phyloP scores from a whole-genome alignment of 2,329 filamentous ascomycete genomes.

The Fusarium anthophilum region DNA sequence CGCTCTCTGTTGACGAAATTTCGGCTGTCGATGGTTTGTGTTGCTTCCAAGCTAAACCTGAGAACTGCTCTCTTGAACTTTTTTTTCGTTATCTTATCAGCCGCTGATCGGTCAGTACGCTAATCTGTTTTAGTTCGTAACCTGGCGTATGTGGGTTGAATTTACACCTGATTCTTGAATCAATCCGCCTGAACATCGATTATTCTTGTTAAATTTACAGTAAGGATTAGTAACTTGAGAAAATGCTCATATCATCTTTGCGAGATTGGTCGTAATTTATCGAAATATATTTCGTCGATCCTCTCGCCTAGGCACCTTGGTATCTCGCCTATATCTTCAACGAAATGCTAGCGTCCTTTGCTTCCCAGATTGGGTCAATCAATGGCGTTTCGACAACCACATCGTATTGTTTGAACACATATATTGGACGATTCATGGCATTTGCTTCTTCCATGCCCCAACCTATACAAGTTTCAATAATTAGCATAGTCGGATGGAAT shows the following conservation, averaged over 20 bases:
- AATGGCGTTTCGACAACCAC: background rate
- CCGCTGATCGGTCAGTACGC: background rate
- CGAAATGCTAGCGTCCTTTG: background rate
- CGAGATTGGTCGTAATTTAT: background rate
- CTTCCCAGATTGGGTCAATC: background rate
- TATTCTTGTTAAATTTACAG: background rate
- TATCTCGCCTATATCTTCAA: background rate
- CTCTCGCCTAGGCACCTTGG: background rate
- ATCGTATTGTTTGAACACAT: background rate
- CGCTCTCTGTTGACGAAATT: conserved; percentile 44
- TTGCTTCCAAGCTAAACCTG: conserved; percentile 35
- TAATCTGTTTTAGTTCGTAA: conserved; percentile 22
- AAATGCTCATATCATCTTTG: background rate
- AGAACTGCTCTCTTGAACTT: conserved; percentile 47
- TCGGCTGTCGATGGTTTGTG: conserved; percentile 39
- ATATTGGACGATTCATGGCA: background rate
- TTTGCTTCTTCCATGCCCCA: background rate
- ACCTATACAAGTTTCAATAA: background rate
- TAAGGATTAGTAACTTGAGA: background rate
- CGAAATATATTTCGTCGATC: background rate
- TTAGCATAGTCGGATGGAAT: background rate
- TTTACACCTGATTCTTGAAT: background rate
- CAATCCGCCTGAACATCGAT: background rate
- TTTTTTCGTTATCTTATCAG: conserved; percentile 47
- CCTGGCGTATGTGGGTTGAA: background rate